Percentiles rank a stretch among this genome's conserved stretches.
phyloP scores from a whole-genome alignment of 768 basidiomycete genomes.

The Melanogaster broomeanus region DNA sequence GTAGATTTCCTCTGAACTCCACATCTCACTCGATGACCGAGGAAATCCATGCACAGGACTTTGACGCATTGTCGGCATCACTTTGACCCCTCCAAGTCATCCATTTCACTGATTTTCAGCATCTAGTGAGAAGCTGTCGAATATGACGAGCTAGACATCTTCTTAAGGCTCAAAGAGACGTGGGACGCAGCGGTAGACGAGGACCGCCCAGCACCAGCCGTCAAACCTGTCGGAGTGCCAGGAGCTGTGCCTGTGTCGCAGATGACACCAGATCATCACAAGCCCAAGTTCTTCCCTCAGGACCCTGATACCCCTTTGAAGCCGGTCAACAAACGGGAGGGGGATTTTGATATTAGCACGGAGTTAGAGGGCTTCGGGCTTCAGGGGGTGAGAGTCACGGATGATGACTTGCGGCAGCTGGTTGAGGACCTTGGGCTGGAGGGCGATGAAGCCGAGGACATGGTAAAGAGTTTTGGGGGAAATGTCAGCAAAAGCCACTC shows the following conservation, averaged over 20 bases:
- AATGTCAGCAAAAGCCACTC: constrained; percentile 13
- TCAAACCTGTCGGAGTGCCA: constrained; percentile 75
- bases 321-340: constrained; percentile 58
- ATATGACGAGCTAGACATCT: constrained; percentile 66
- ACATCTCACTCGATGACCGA: constrained; percentile 5
- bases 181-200: constrained; percentile 64
- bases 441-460: constrained; percentile 74
- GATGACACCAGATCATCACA: constrained; percentile 79
- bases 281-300: constrained; percentile 51
- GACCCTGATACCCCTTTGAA: constrained; percentile 47
- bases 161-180: constrained; percentile 71
- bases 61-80: constrained; percentile 67
- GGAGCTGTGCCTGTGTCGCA: constrained; percentile 73
- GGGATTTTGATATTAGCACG: constrained; percentile 64
- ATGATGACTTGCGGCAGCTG: constrained; percentile 70
- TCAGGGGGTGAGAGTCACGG: constrained; percentile 75
- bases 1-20: constrained; percentile 28
- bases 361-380: constrained; percentile 71
- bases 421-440: constrained; percentile 76
- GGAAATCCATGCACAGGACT: constrained; percentile 47
- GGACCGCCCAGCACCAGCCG: constrained; percentile 53
- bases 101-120: constrained; percentile 7
- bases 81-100: background rate
- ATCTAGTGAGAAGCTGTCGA: constrained; percentile 84
- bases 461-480: constrained; percentile 63